Base-by-base conservation (phyloP, 2,329 filamentous ascomycete species). In the Escovopsis sp. region DNA sequence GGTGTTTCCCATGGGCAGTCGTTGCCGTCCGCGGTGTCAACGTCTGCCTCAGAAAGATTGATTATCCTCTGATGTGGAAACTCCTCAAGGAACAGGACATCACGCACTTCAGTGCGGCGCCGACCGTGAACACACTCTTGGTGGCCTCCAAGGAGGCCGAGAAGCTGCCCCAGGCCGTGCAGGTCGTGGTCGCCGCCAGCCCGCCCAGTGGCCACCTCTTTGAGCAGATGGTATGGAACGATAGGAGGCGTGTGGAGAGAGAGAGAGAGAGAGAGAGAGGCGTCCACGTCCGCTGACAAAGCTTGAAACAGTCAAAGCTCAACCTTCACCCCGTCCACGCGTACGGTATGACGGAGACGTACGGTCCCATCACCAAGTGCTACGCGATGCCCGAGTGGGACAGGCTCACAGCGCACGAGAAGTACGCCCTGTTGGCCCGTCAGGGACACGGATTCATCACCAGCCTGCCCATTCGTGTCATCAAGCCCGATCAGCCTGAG, bases 101-200 rank as follows among this genome's bases (percentile, higher is more conserved):
- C 49, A 96, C 87, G 1, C 91, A 98, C 61, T 96, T 93, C 66
- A 94, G 89, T 56, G 89, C 89, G 1, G 91, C 89, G 0, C 91
- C 91, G 0, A 98, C 91, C 0, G 91, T 98, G 41, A 96, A 96
- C 59, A 98, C 89, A 0, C 66, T 96, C 1, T 75, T 98, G 3
- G 94, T 91, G 56, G 82, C 82, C 11, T 74, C 84, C 3, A 72
- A 80, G 35, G 80, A 87, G 59, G 89, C 91, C 3, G 74, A 73
- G 50, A 72, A 63, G 39, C 69, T 98, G 1, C 68, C 77, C 0
- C 64, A 76, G 1, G 75, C 79, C 0, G 87, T 96, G 9, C 73
- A 78, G 12, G 91, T 98, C 6, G 94, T 88, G 0, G 91, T 98
- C 3, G 91, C 91, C 3, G 91, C 89, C 2, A 88, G 81, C 45